Percentiles rank a stretch among this genome's conserved stretches.
These are phyloP conservation scores for Citeromyces nyonsensis DNA, from an alignment of 805 yeast species.

Conservation along the genomic window DNA sequence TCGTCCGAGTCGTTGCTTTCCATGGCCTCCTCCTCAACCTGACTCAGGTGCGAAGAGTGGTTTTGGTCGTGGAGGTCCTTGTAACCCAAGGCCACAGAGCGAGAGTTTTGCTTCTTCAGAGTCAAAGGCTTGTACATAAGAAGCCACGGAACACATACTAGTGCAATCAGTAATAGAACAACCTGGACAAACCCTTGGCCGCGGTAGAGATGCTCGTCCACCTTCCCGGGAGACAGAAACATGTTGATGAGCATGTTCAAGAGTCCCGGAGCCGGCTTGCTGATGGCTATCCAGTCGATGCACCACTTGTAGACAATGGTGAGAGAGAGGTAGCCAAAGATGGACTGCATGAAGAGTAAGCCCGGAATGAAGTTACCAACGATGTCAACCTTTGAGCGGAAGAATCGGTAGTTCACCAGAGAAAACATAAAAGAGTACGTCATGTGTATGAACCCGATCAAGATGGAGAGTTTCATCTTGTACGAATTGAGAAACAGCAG, in stretches of 20 bases:
- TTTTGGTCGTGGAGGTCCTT: conserved; percentile 22
- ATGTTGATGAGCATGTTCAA: conserved; percentile 63
- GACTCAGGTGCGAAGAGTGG: conserved; percentile 8
- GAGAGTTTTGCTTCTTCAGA: conserved; percentile 30
- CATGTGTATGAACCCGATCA: conserved; percentile 70
- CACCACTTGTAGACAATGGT: conserved; percentile 63
- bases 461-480: conserved; percentile 62
- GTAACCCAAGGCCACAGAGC: conserved; percentile 32
- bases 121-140: conserved; percentile 49
- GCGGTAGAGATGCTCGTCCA: conserved; percentile 49
- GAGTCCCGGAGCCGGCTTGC: conserved; percentile 53
- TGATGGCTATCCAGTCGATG: conserved; percentile 51
- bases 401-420: conserved; percentile 43
- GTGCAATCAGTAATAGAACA: conserved; percentile 37
- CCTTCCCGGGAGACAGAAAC: conserved; percentile 60
- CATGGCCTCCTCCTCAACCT: not conserved
- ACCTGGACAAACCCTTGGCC: conserved; percentile 53
- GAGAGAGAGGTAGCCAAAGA: conserved; percentile 57
- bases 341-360: conserved; percentile 58
- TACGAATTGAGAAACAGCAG: conserved; percentile 57
- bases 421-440: conserved; percentile 54
- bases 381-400: conserved; percentile 46
- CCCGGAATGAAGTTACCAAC: conserved; percentile 67
- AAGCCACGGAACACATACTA: conserved; percentile 65
- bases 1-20: conserved; percentile 14